Percentiles rank a stretch among this genome's conserved stretches.
Evolutionary conservation across 2,329 filamentous ascomycete species (phyloP).

Genomic region (Lasiodiplodia sp.): DNA sequence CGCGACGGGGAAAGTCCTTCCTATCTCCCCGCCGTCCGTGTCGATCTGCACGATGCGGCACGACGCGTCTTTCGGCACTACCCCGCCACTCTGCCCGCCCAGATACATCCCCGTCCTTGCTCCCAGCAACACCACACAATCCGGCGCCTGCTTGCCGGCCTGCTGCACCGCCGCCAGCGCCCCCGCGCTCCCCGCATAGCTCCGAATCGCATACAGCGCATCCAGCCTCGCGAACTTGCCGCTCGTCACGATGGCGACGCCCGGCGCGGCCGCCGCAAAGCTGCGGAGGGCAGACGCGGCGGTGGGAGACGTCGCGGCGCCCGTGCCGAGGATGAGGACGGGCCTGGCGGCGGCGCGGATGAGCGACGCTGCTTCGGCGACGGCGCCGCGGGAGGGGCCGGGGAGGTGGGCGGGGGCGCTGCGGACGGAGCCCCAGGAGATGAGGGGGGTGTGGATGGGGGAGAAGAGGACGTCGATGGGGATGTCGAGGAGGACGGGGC

Average conservation of each 20-base stretch:
- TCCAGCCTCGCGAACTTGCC: slow-evolving; percentile 45
- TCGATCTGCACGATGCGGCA: slow-evolving; percentile 54
- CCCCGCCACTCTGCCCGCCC: slow-evolving; percentile 46
- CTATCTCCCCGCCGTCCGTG: slow-evolving; percentile 53
- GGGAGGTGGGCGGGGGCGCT: slow-evolving; percentile 44
- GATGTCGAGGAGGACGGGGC: slow-evolving; percentile 50
- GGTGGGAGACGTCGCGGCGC: slow-evolving; percentile 38
- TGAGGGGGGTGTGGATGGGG: slow-evolving; percentile 46
- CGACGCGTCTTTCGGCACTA: slow-evolving; percentile 44
- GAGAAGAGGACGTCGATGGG: slow-evolving; percentile 53
- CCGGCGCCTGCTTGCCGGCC: slow-evolving; percentile 41
- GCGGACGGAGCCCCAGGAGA: slow-evolving; percentile 53
- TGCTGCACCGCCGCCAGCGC: slow-evolving; percentile 45
- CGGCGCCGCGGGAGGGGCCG: slow-evolving; percentile 46
- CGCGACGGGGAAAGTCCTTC: slow-evolving; percentile 49
- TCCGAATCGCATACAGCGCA: too few relatives aligned
- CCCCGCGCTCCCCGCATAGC: too few relatives aligned
- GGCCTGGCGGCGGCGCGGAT: slow-evolving; percentile 48
- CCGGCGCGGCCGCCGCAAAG: slow-evolving; percentile 43
- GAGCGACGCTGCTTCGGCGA: slow-evolving; percentile 44
- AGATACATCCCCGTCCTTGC: slow-evolving; percentile 53
- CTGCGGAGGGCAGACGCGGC: slow-evolving; percentile 41
- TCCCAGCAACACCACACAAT: slow-evolving; percentile 53
- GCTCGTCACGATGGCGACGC: slow-evolving; percentile 52
- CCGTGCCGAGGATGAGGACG: slow-evolving; percentile 53